These are phyloP conservation scores for Acanthamoeba lenticulata DNA, from an alignment of 208 protist species.

Conservation along the genomic window DNA sequence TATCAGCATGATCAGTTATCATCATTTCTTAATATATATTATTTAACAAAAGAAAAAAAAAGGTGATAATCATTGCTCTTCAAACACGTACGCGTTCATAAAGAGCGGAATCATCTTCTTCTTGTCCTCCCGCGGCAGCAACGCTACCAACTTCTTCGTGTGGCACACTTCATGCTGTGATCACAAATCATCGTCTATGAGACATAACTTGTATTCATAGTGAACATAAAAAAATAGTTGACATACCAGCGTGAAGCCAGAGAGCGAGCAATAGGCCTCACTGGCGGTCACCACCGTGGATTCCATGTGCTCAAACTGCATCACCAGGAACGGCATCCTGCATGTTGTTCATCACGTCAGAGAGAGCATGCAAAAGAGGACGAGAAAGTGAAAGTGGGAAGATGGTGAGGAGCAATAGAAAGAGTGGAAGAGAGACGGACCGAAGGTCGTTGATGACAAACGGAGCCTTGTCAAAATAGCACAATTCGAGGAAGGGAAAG, in stretches of 20 bases:
- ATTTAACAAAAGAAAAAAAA: neutral
- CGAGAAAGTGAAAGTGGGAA: too few relatives aligned
- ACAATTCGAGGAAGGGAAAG: neutral
- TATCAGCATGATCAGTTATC: neutral
- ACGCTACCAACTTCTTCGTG: neutral
- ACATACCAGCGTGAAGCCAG: neutral
- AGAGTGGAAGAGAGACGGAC: neutral
- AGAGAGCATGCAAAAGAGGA: neutral
- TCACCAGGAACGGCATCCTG: conserved; percentile 1
- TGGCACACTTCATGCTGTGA: neutral
- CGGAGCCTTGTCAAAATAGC: neutral
- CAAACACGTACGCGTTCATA: neutral
- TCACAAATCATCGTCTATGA: neutral
- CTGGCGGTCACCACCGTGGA: neutral
- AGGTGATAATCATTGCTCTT: neutral
- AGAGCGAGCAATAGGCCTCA: neutral
- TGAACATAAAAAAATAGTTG: neutral
- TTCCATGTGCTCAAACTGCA: conserved; percentile 13
- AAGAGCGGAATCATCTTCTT: neutral
- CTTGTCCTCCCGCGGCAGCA: neutral
- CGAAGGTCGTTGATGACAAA: neutral
- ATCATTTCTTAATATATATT: neutral
- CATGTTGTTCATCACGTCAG: neutral
- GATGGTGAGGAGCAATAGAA: too few relatives aligned
- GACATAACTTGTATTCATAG: neutral